These are phyloP conservation scores for Alternaria atra DNA, from an alignment of 2,329 filamentous ascomycete genomes.

Conservation along the genomic window DNA sequence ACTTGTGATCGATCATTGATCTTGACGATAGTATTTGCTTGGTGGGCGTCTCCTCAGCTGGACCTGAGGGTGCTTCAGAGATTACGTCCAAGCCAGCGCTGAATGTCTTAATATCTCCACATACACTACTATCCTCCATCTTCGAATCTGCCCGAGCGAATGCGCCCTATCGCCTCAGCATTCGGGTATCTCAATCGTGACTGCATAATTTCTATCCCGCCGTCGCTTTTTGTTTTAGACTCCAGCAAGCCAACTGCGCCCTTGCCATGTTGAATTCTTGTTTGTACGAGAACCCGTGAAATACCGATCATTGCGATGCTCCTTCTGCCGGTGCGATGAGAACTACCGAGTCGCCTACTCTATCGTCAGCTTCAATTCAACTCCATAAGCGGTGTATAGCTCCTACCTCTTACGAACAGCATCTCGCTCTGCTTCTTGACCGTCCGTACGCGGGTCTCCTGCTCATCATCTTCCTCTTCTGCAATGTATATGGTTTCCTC, in stretches of 20 bases:
- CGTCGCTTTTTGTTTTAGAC: not conserved
- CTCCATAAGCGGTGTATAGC: not conserved
- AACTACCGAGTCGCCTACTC: constrained; percentile 60
- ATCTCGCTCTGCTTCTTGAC: constrained; percentile 98
- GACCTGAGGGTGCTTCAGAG: not conserved
- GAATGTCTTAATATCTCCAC: not conserved
- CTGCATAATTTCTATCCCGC: not conserved
- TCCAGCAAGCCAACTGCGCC: constrained; percentile 1
- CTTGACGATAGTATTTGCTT: not conserved
- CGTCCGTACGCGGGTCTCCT: constrained; percentile 68
- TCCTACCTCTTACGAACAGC: constrained; percentile 91
- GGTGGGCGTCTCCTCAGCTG: not conserved
- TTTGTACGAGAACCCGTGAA: constrained; percentile 13
- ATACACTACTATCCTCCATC: not conserved
- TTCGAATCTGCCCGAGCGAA: not conserved
- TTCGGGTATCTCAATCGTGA: constrained; percentile 36
- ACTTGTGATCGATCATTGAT: not conserved
- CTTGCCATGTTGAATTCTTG: constrained; percentile 9
- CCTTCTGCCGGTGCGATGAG: constrained; percentile 56
- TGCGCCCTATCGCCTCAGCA: constrained; percentile 9
- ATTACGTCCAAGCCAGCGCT: not conserved
- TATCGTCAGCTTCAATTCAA: constrained; percentile 6
- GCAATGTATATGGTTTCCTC: constrained; percentile 96
- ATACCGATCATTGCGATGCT: constrained; percentile 34
- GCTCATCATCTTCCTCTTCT: constrained; percentile 85